phyloP scores from a whole-genome alignment of 2,329 filamentous ascomycete species.

The Verticillium nonalfalfae region DNA sequence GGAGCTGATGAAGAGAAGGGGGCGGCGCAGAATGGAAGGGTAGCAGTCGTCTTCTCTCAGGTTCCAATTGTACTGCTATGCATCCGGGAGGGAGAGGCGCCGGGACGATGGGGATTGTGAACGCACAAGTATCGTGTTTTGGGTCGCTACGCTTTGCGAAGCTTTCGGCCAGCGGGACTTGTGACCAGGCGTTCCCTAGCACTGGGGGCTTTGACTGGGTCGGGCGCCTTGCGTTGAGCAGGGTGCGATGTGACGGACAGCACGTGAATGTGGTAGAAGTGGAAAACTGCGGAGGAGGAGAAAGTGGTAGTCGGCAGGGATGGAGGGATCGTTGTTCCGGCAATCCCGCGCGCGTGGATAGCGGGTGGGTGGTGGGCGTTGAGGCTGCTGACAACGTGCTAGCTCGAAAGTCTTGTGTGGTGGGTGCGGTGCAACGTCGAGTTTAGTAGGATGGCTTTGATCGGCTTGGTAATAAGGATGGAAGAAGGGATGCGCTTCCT shows the following conservation, averaged over 20 bases:
- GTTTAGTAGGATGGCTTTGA: not conserved
- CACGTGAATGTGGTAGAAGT: not conserved
- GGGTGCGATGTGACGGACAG: not conserved
- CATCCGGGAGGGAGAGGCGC: not conserved
- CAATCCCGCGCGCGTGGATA: not conserved
- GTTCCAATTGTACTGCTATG: not conserved
- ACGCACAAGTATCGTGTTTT: not conserved
- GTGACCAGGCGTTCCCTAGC: not conserved
- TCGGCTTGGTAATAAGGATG: not conserved
- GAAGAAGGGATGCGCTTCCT: not conserved
- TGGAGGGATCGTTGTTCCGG: not conserved
- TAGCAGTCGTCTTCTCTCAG: not conserved
- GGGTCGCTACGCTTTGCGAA: not conserved
- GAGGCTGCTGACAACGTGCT: not conserved
- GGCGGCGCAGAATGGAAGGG: not conserved
- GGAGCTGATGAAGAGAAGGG: not conserved
- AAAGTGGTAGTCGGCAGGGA: not conserved
- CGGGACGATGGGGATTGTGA: not conserved
- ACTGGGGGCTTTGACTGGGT: not conserved
- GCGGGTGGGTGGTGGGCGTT: not conserved
- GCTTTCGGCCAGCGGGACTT: not conserved
- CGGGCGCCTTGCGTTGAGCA: not conserved
- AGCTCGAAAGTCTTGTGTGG: not conserved
- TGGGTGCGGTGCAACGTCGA: not conserved
- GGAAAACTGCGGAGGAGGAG: not conserved